Conservation (phyloP, 495 filamentous ascomycete genomes). For the Venustampulla echinocandica region DNA sequence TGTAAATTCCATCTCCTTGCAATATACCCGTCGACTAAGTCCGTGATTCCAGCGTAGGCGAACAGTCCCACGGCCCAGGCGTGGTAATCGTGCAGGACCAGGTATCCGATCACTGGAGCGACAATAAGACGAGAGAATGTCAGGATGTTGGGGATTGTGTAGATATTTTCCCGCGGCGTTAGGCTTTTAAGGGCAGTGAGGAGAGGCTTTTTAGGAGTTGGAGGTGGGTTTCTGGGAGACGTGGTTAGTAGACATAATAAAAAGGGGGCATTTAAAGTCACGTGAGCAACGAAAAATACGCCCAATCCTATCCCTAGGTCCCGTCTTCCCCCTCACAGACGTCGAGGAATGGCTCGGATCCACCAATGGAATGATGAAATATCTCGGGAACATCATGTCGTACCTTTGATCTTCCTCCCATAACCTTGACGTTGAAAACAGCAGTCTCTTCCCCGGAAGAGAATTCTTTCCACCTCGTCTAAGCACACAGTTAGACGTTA, state of each 20-base stretch:
- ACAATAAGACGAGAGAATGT: slow-evolving; percentile 80
- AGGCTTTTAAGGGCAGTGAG: slow-evolving; percentile 18
- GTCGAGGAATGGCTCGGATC: too few relatives aligned
- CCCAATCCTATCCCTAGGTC: too few relatives aligned
- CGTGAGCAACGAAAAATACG: not conserved
- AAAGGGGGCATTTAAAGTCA: not conserved
- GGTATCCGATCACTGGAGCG: slow-evolving; percentile 81
- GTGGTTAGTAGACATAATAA: not conserved
- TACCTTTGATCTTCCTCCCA: slow-evolving; percentile 7
- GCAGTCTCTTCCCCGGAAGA: not conserved
- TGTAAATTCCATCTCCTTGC: slow-evolving; percentile 77
- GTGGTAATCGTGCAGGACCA: slow-evolving; percentile 76
- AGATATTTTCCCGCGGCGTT: slow-evolving; percentile 75
- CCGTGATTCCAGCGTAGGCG: slow-evolving; percentile 83
- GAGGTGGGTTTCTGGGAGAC: not conserved
- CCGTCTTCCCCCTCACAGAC: too few relatives aligned
- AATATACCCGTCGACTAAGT: slow-evolving; percentile 87
- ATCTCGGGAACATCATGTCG: too few relatives aligned
- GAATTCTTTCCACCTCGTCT: not conserved
- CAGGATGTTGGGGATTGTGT: slow-evolving; percentile 86
- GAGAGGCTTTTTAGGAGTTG: slow-evolving; percentile 15
- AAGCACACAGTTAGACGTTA: not conserved
- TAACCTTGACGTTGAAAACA: slow-evolving; percentile 10
- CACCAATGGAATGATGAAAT: not conserved
- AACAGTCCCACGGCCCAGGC: slow-evolving; percentile 73